Evolutionary conservation across 768 basidiomycete genomes (phyloP), one percentile per base, ranked within the genome.

Genomic region (Lentinus brumalis): DNA sequence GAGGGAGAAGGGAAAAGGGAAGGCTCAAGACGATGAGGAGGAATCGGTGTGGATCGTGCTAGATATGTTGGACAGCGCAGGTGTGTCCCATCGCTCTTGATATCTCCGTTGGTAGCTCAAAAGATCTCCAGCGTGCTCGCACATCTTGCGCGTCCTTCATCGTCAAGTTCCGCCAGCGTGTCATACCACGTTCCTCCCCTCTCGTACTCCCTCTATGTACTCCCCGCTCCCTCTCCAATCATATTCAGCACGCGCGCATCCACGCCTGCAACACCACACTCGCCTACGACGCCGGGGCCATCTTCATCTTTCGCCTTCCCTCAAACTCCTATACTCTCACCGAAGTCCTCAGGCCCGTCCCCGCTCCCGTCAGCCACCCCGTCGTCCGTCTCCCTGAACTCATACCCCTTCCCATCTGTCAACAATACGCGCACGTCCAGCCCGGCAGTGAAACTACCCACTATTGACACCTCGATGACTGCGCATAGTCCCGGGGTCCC

Each of bases 401-500:
- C 47, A 21, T 57, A 57, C 15, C 35, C 55, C 6, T 40, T 57
- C 16, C 57, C 57, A 6, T 9, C 14, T 16, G 14, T 12, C 41
- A 66, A 2, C 57, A 64, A 30, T 38, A 59, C 11, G 39, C 45
- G 14, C 21, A 12, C 21, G 12, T 26, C 18, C 26, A 18, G 46
- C 18, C n/a, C 21, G 10, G 46, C 46, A 4, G 26, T 26, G 1
- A 49, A 26, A 26, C 46, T 49, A 21, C 46, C 46, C 2, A 49
- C 12, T 8, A 56, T 61, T 12, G 70, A 70, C 56, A 63, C 81
- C 0, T 70, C 41, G 21, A 39, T 50, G 12, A 31, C 46, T 14
- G 53, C 35, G 7, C 59, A 40, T n/a, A 11, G 18, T 16, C 18
- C 10, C 2, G 59, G 56, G 29, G 54, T 87, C 1, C 82, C 81